Evolutionary conservation across 306 rosid species (phyloP).

Genomic region (Quercus aquifolioides): DNA sequence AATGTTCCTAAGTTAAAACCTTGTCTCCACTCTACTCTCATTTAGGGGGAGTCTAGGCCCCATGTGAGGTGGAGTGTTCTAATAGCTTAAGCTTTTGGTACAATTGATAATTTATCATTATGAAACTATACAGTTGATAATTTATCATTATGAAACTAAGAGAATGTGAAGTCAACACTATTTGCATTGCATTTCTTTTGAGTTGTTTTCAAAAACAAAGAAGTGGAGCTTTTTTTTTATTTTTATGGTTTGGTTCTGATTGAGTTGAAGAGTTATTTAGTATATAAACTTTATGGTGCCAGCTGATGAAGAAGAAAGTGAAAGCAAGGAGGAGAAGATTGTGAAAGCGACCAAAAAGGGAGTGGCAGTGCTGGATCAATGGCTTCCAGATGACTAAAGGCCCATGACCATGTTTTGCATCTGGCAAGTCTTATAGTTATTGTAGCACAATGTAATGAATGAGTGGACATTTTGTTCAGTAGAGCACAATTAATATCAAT

Average conservation of each 20-base stretch:
- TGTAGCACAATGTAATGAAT: too few species aligned
- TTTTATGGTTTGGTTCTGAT: not conserved
- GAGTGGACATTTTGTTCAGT: not conserved
- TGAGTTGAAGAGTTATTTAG: not conserved
- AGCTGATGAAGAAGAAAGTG: conserved; percentile 34
- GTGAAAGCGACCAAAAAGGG: conserved; percentile 87
- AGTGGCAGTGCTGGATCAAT: conserved; percentile 72
- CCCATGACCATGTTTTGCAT: conserved; percentile 78
- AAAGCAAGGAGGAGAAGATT: conserved; percentile 45
- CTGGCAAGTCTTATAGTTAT: conserved; percentile 39
- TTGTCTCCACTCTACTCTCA: too few species aligned
- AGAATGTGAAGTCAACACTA: not conserved
- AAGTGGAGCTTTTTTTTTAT: not conserved
- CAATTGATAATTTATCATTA: too few species aligned
- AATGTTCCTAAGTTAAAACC: too few species aligned
- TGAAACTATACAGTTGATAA: not conserved
- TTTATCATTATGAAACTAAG: not conserved
- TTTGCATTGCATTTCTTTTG: not conserved
- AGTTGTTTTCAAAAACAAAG: not conserved
- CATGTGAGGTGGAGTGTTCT: too few species aligned
- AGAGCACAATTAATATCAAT: not conserved
- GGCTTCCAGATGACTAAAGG: conserved; percentile 78
- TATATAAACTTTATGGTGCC: conserved; percentile 1
- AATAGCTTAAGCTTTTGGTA: too few species aligned
- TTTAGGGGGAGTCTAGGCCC: too few species aligned